phyloP scores from a whole-genome alignment of 2,329 filamentous ascomycete genomes.

The Penicillium rolfsii region DNA sequence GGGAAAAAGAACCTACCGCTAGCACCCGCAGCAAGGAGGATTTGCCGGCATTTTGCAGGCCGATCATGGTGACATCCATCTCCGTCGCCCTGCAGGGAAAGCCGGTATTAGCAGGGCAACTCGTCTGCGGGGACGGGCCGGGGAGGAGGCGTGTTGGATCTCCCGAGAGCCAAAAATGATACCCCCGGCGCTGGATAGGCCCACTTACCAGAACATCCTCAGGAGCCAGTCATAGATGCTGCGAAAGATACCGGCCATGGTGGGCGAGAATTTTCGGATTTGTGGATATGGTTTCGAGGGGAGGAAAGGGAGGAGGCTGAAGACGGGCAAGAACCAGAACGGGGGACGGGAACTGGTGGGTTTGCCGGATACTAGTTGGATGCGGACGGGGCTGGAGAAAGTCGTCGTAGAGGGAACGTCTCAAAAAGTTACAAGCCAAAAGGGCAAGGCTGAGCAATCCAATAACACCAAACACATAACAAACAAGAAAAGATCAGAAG shows the following conservation, averaged over 20 bases:
- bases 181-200: constrained; percentile 18
- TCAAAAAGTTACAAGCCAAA: neutral
- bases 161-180: constrained; percentile 26
- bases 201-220: constrained; percentile 89
- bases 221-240: constrained; percentile 98
- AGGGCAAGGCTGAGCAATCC: neutral
- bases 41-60: constrained; percentile 96
- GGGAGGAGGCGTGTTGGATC: constrained; percentile 16
- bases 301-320: neutral
- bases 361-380: neutral
- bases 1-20: constrained; percentile 68
- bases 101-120: constrained; percentile 20
- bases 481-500: neutral
- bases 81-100: constrained; percentile 77
- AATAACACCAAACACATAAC: neutral
- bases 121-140: constrained; percentile 42
- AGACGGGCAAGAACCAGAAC: neutral
- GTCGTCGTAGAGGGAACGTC: neutral
- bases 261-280: constrained; percentile 29
- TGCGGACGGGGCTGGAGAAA: neutral
- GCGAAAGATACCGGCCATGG: constrained; percentile 89
- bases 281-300: neutral
- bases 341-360: neutral
- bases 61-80: constrained; percentile 99
- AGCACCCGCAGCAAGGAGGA: constrained; percentile 91